A percentile compares a stretch with the other conserved stretches of the same genome.
phyloP scores from a whole-genome alignment of 768 basidiomycete genomes.

The Lanmaoa pseudosensibilis region DNA sequence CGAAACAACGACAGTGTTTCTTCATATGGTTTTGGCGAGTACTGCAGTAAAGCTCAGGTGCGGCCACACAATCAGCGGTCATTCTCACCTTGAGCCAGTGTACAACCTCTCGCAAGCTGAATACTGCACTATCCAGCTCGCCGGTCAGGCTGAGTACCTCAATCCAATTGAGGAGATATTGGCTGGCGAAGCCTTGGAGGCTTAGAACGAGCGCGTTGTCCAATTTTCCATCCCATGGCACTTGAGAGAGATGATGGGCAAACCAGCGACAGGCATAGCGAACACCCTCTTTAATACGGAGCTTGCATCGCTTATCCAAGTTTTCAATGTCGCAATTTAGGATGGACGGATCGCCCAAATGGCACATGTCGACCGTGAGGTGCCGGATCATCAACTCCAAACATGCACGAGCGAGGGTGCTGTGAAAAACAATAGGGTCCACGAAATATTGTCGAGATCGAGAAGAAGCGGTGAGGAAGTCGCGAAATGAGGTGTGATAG shows the following conservation, averaged over 20 bases:
- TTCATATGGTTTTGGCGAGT: constrained; percentile 3
- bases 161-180: constrained; percentile 18
- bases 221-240: constrained; percentile 3
- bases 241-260: constrained; percentile 13
- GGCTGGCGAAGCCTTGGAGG: constrained; percentile 11
- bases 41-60: constrained; percentile 6
- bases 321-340: constrained; percentile 16
- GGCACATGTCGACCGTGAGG: constrained; percentile 16
- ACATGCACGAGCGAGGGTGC: constrained; percentile 12
- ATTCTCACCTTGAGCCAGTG: constrained; percentile 17
- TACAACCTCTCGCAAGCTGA: constrained; percentile 10
- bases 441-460: constrained; percentile 20
- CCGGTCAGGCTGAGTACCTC: constrained; percentile 22
- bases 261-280: constrained; percentile 25
- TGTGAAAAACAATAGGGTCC: constrained; percentile 12
- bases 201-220: constrained; percentile 6
- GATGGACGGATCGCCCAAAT: constrained; percentile 9
- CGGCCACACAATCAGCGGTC: background rate
- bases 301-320: constrained; percentile 12
- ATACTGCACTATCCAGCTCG: constrained; percentile 14
- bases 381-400: constrained; percentile 18
- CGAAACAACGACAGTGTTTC: constrained; percentile 11
- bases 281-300: constrained; percentile 13
- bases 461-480: constrained; percentile 15
- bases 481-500: constrained; percentile 25